Evolutionary conservation across 202 grass and related monocot genomes (phyloP).

Genomic region (Carex arenaria): DNA sequence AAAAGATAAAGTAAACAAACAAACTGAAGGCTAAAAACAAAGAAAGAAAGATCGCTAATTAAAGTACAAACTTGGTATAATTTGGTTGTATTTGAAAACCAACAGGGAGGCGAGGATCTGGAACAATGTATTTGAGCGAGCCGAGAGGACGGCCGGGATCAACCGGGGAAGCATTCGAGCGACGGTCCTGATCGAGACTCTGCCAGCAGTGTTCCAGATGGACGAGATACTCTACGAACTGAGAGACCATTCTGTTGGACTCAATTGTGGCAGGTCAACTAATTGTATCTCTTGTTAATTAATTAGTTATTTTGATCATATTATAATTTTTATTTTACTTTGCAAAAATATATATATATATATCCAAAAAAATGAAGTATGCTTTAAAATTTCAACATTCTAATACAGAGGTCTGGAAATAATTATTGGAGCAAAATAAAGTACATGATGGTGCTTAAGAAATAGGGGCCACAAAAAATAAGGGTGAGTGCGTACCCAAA

Average conservation of each 20-base stretch:
- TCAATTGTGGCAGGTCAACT: constrained; percentile 64
- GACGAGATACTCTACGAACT: constrained; percentile 95
- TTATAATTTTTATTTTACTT: background rate
- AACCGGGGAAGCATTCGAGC: constrained; percentile 63
- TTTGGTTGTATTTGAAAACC: background rate
- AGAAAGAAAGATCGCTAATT: background rate
- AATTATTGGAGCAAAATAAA: background rate
- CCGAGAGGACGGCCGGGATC: constrained; percentile 48
- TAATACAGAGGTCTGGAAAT: too few relatives aligned
- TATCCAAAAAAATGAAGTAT: background rate
- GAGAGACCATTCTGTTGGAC: constrained; percentile 70
- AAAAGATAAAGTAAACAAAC: background rate
- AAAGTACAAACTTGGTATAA: background rate
- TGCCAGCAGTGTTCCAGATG: constrained; percentile 94
- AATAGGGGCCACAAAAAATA: background rate
- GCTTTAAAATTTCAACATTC: background rate
- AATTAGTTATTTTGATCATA: background rate
- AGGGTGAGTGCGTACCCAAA: background rate
- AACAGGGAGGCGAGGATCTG: constrained; percentile 84
- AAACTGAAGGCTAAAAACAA: background rate
- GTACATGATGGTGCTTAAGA: background rate
- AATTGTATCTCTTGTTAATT: background rate
- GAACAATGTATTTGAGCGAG: constrained; percentile 73
- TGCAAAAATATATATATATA: too few relatives aligned
- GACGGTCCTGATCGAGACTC: constrained; percentile 89